Base-by-base conservation (phyloP, 257 asterid genomes). In the Leptodermis oblonga region DNA sequence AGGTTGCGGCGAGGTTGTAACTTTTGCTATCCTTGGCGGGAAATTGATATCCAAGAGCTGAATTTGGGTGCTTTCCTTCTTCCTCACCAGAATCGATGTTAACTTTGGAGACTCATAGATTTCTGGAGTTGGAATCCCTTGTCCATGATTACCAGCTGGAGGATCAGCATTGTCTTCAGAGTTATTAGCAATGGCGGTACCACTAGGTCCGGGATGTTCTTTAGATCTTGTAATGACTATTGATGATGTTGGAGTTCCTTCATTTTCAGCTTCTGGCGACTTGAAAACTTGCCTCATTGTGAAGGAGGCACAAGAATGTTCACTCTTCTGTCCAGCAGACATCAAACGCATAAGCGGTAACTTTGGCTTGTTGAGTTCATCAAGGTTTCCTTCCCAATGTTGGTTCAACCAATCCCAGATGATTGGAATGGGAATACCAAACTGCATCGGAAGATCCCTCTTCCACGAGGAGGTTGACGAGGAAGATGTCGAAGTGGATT, bases 341-440 rank as follows among this genome's bases (percentile, higher is more conserved):
- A 94, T 85, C 84, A 94, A 70, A 31, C 97, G 86, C 46, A 89
- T 89, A 65, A 91, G 66, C 1, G 97, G 97, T 48, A 89, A 66
- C 81, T 89, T 94, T 0, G 99, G 98, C 81, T 94, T 94, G 79
- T 77, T 89, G 70, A 89, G 89, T 73, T 94, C 99, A 49, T 94
- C 97, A 0, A 94, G 96, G 78, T 81, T 91, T 33, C 99, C 97
- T 70, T 91, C 97, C 99, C 97, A 91, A 69, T 89, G 87, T 83
- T 94, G 98, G 85, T 88, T 87, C 52, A 94, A 81, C 99, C 99
- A 91, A 73, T 94, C 96, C 70, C 89, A 86, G 73, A 91, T 89
- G 70, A 91, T 73, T 5, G 98, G 99, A 49, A 94, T 87, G 31
- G 98, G 99, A 56, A 91, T 91, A 20, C 99, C 99, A 42, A 94